Conservation (phyloP, 1,284 basidiomycete genomes). For the Boletus semigastroideus region DNA sequence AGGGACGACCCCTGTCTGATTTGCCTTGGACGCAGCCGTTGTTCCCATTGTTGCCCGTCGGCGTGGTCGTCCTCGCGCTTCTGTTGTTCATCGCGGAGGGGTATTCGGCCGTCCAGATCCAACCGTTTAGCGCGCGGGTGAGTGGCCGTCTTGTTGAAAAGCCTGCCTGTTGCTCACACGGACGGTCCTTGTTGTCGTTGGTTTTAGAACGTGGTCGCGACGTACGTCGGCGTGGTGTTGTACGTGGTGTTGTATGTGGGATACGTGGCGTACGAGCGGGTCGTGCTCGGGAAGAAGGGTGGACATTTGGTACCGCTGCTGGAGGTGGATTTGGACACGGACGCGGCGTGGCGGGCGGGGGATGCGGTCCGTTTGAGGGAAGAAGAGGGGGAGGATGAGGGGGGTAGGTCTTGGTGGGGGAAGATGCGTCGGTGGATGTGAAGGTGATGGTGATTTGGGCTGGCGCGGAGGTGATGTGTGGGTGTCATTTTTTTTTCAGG, state of each 20-base stretch:
- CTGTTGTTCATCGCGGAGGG: constrained; percentile 54
- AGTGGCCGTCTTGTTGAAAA: constrained; percentile 2
- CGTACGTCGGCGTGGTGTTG: constrained; percentile 40
- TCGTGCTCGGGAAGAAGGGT: constrained; percentile 19
- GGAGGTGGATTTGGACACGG: constrained; percentile 46
- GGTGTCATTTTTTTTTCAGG: no score
- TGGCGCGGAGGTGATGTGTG: no score
- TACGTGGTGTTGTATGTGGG: constrained; percentile 39
- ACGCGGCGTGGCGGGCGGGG: constrained; percentile 48
- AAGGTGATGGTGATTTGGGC: no score
- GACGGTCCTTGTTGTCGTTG: neutral
- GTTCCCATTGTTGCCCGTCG: constrained; percentile 46
- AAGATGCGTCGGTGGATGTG: neutral
- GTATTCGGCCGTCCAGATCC: constrained; percentile 40
- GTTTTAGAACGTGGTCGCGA: constrained; percentile 44
- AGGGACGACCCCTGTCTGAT: constrained; percentile 41
- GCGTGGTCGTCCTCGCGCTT: constrained; percentile 42
- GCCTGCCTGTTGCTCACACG: neutral
- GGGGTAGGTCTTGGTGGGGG: constrained; percentile 7
- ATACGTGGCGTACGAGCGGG: constrained; percentile 35
- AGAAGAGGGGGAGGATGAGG: constrained; percentile 30
- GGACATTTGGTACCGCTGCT: constrained; percentile 35
- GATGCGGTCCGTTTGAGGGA: constrained; percentile 37
- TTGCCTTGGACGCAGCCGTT: constrained; percentile 49
- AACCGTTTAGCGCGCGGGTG: constrained; percentile 37